These are phyloP conservation scores for Aspergillus sp. DNA, from an alignment of 2,329 filamentous ascomycete genomes.

Conservation along the genomic window DNA sequence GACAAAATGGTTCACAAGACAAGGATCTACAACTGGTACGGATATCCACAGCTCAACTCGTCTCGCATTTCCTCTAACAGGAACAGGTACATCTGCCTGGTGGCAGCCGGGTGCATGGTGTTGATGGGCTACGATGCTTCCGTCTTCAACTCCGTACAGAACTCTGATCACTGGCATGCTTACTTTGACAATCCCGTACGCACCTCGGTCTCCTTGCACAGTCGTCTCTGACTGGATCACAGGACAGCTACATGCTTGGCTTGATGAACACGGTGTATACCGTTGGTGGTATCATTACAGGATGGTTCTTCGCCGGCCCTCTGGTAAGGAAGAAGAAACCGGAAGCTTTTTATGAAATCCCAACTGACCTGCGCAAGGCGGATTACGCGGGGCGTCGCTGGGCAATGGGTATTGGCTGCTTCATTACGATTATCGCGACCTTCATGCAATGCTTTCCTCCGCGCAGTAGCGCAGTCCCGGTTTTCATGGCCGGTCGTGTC, in stretches of 20 bases:
- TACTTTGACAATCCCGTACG: slow-evolving; percentile 54
- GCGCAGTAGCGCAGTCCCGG: not conserved
- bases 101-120: slow-evolving; percentile 72
- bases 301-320: slow-evolving; percentile 67
- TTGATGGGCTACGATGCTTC: slow-evolving; percentile 73
- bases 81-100: slow-evolving; percentile 62
- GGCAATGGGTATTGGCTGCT: not conserved
- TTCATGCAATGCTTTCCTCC: not conserved
- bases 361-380: not conserved
- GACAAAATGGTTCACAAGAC: slow-evolving; percentile 13
- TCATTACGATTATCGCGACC: not conserved
- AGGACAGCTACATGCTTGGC: slow-evolving; percentile 43
- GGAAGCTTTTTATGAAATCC: not conserved
- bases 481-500: slow-evolving; percentile 51
- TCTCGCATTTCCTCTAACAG: not conserved
- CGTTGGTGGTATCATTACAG: slow-evolving; percentile 66
- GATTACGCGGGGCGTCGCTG: not conserved
- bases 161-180: slow-evolving; percentile 63
- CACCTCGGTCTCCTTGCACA: slow-evolving; percentile 5
- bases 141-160: slow-evolving; percentile 70
- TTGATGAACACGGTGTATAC: slow-evolving; percentile 68
- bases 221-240: not conserved
- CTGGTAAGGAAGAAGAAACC: slow-evolving; percentile 66
- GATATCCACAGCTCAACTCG: not conserved
- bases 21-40: slow-evolving; percentile 31